phyloP scores from a whole-genome alignment of 768 basidiomycete genomes.

The Agrocybe pediades region DNA sequence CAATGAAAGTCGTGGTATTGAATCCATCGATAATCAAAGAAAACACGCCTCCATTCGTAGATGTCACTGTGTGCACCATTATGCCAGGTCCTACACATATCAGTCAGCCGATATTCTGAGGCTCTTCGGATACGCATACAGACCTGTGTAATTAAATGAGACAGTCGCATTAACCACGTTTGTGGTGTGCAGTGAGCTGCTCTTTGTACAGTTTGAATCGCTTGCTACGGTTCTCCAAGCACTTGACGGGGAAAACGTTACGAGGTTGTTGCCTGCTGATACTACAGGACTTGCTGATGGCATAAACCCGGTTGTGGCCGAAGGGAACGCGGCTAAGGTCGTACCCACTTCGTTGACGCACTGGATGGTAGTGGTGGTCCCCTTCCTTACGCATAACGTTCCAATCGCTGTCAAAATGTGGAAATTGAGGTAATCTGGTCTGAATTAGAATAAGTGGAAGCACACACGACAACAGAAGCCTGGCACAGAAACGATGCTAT shows the following conservation, averaged over 20 bases:
- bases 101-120: not conserved
- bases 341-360: conserved; percentile 20
- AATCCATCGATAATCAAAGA: conserved; percentile 19
- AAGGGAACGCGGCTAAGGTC: conserved; percentile 15
- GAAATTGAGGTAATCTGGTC: not conserved
- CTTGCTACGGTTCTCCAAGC: not conserved
- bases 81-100: conserved; percentile 17
- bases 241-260: conserved; percentile 1
- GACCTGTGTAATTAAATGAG: conserved; percentile 23
- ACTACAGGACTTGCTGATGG: conserved; percentile 12
- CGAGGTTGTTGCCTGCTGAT: not conserved
- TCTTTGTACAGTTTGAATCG: not conserved
- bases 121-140: not conserved
- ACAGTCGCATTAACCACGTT: conserved; percentile 18
- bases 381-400: not conserved
- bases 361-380: not conserved
- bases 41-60: conserved; percentile 18
- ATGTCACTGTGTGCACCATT: conserved; percentile 20
- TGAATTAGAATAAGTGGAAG: not conserved
- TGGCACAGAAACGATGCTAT: not conserved
- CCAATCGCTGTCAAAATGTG: not conserved
- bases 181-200: conserved; percentile 11
- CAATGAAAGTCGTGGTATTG: conserved; percentile 14
- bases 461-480: conserved; percentile 4
- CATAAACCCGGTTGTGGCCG: conserved; percentile 15